Evolutionary conservation across 2,329 filamentous ascomycete species (phyloP).

Genomic region (Cadophora gregata): DNA sequence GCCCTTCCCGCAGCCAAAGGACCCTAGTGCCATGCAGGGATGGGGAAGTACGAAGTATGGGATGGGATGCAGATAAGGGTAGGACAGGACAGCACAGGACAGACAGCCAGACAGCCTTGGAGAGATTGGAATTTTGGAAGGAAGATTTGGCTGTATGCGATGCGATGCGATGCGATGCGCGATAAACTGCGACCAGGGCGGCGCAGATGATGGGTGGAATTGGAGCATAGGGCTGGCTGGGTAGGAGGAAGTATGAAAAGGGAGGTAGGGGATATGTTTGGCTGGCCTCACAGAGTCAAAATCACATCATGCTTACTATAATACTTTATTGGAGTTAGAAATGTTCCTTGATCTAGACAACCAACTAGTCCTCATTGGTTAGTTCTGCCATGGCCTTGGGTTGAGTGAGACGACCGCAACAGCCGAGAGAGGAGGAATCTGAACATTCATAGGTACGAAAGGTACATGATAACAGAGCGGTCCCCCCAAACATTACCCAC

Average conservation of each 20-base stretch:
- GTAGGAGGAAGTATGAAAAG: background rate
- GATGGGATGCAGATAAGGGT: too few species aligned
- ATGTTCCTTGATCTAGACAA: background rate
- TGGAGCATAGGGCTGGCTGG: background rate
- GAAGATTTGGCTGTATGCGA: background rate
- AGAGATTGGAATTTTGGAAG: too few species aligned
- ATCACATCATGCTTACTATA: background rate
- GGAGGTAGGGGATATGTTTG: background rate
- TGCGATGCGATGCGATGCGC: background rate
- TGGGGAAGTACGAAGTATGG: too few species aligned
- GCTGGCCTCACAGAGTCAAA: background rate
- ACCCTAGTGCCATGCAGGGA: slow-evolving; percentile 6
- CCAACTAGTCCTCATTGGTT: background rate
- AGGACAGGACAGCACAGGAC: background rate
- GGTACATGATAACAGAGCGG: background rate
- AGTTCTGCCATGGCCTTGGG: background rate
- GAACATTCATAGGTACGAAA: background rate
- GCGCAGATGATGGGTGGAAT: background rate
- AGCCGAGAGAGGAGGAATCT: background rate
- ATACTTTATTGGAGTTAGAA: background rate
- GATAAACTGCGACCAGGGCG: background rate
- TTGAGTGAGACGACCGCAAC: background rate
- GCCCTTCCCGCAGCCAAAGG: slow-evolving; percentile 3
- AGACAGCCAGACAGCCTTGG: too few species aligned
- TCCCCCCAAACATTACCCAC: background rate